Base-by-base conservation (phyloP, 192 early-diverging fungal genomes). In the Ambispora gerdemannii region DNA sequence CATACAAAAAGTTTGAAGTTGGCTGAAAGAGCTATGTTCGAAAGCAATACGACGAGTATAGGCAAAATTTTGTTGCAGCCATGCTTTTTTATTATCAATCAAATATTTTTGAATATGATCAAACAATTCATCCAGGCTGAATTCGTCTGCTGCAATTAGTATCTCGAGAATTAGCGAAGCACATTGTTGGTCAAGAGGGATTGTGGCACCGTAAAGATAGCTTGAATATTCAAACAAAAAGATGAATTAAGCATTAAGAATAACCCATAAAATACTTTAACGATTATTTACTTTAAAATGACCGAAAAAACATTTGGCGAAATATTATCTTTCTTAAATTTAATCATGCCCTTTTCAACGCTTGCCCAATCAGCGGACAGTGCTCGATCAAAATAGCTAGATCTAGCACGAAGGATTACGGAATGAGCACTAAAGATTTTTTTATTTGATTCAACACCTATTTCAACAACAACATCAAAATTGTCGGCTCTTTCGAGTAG, bases 81-180 rank as follows among this genome's bases (percentile, higher is more conserved):
- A 67, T 15, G 13, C 50, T 32, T 15, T 25, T 34, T 67, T 36
- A 4, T 52, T 30, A 30, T 19, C 20, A 20, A 50, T 28, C 4
- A 67, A 50, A 67, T 67, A 34, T 22, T 67, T 50, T 34, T 67
- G 65, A 27, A 67, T 52, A 10, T 4, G 20, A 19, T 11, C 10
- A 2, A 50, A 13, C 13, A 43, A 34, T 53, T 67, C 50, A 34
- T 13, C 50, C 3, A 67, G 22, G 27, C 34, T 31, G n/a, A 67
- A 52, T 67, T 67, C 65, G 34, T 67, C 65, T 17, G 65, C 65
- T 31, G 65, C 65, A 13, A 67, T 20, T n/a, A 67, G 38, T 10
- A 67, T 22, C 22, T 34, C 28, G 8, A 67, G 50, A 13, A 67
- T 11, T 22, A 30, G 30, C 15, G 31, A 28, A 34, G 59, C 35